Evolutionary conservation across 1,284 basidiomycete species (phyloP), one percentile per base, ranked within the genome.

Genomic region (Polyporus tsugae): DNA sequence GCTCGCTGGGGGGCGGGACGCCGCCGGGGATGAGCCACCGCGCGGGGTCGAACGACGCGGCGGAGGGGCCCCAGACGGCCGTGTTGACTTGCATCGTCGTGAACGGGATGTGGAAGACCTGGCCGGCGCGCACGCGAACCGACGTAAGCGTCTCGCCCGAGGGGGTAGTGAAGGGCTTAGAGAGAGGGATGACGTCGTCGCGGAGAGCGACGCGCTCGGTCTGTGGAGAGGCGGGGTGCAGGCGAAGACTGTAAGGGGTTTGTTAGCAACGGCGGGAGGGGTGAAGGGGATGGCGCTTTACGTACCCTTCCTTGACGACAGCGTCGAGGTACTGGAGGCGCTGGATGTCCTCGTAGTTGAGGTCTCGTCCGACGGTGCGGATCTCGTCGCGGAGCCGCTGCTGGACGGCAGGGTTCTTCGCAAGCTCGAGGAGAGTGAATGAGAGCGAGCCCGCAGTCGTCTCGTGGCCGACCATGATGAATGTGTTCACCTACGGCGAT

Each of bases 361-460:
- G 71, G 11, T 80, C 70, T 64, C 75, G 67, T 36, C 70, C 73
- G 42, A 60, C 61, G 13, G 25, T 25, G 35, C 71, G 69, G 33
- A 91, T 78, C 71, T 92, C 90, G 22, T 84, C 80, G 6, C 89
- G 84, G 11, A 91, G 79, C 52, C 80, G 82, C 49, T 79, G 72
- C 75, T 91, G 89, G 15, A 82, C 79, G 2, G 84, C 82, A 0
- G 80, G 85, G 64, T 86, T 74, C 44, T 80, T 79, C 0, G 84
- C 82, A 1, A 91, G 83, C 73, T 88, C 85, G 65, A 75, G 78
- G 15, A 80, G 72, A n/a, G 76, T 76, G 75, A 77, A 80, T 15
- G 75, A 75, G 35, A 79, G 66, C 35, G 78, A 73, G 55, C 68
- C 74, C 29, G 78, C 76, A 19, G 79, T 79, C 11, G 79, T 80